A percentile compares a stretch with the other conserved stretches of the same genome.
phyloP scores from a whole-genome alignment of 1,284 basidiomycete genomes.

The Austroboletus niveus region DNA sequence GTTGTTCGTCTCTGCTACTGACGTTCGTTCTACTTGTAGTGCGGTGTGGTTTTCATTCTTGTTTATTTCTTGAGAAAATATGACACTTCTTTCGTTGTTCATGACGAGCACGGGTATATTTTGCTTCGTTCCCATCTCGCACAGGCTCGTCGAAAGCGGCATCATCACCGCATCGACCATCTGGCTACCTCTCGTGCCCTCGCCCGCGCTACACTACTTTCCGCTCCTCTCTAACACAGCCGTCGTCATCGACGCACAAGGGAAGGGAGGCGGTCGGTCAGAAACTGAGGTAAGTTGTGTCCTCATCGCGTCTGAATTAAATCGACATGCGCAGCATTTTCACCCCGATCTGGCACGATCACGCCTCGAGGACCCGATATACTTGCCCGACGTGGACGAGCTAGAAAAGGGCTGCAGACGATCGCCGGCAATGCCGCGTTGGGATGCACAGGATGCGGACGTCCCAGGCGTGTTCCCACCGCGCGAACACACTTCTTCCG shows the following conservation, averaged over 20 bases:
- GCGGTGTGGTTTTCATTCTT: neutral
- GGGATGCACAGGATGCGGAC: neutral
- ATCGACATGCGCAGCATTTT: too few relatives aligned
- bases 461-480: neutral
- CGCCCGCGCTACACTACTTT: neutral
- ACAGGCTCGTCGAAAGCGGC: slow-evolving; percentile 26
- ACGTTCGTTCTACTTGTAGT: too few relatives aligned
- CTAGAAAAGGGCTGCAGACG: neutral
- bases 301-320: too few relatives aligned
- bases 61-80: neutral
- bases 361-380: neutral
- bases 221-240: too few relatives aligned
- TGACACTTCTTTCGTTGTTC: slow-evolving; percentile 24
- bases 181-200: slow-evolving; percentile 6
- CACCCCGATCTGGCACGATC: neutral
- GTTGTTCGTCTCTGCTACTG: too few relatives aligned
- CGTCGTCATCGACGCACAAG: too few relatives aligned
- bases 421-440: neutral
- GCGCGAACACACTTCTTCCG: neutral
- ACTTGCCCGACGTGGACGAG: neutral
- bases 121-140: slow-evolving; percentile 27
- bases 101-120: slow-evolving; percentile 26
- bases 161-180: slow-evolving; percentile 12
- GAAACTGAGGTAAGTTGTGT: slow-evolving; percentile 6
- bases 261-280: neutral